These are phyloP conservation scores for Boletellus ananas DNA, from an alignment of 768 basidiomycete species.

Conservation along the genomic window DNA sequence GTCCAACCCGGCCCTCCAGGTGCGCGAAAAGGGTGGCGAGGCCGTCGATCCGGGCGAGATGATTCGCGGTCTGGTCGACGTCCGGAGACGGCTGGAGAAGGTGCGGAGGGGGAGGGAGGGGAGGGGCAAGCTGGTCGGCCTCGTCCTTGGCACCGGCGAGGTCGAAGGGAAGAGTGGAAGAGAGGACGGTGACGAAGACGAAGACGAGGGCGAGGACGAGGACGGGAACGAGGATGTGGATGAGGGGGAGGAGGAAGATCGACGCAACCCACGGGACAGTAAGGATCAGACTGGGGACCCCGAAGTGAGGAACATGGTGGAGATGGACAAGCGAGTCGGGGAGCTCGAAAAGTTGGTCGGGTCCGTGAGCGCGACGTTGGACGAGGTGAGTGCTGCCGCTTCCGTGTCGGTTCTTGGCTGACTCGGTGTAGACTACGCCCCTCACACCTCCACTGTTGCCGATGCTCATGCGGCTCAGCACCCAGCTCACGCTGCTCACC, in stretches of 20 bases:
- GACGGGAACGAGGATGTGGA: slow-evolving; percentile 2
- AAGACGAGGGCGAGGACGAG: not conserved
- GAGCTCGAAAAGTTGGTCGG: slow-evolving; percentile 83
- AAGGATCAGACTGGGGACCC: slow-evolving; percentile 16
- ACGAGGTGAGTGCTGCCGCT: slow-evolving; percentile 58
- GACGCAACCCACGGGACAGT: not conserved
- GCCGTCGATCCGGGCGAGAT: slow-evolving; percentile 71
- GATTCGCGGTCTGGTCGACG: slow-evolving; percentile 73
- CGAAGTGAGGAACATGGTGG: slow-evolving; percentile 52
- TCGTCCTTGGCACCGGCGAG: slow-evolving; percentile 37
- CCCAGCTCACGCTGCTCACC: slow-evolving; percentile 82
- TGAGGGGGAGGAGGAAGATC: not conserved
- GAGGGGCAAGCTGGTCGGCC: slow-evolving; percentile 57
- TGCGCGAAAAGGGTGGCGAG: slow-evolving; percentile 46
- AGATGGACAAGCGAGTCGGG: slow-evolving; percentile 81
- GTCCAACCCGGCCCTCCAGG: slow-evolving; percentile 63
- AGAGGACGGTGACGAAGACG: not conserved
- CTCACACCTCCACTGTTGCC: slow-evolving; percentile 81
- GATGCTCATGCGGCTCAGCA: slow-evolving; percentile 75
- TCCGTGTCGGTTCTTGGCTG: not conserved
- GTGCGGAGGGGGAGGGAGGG: slow-evolving; percentile 65
- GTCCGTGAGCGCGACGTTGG: slow-evolving; percentile 69
- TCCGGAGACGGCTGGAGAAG: slow-evolving; percentile 63
- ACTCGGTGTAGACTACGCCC: slow-evolving; percentile 51
- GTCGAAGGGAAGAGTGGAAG: not conserved